A percentile compares a stretch with the other conserved stretches of the same genome.
These are phyloP conservation scores for Marasmius fiardii DNA, from an alignment of 1,284 basidiomycete genomes.

Conservation along the genomic window DNA sequence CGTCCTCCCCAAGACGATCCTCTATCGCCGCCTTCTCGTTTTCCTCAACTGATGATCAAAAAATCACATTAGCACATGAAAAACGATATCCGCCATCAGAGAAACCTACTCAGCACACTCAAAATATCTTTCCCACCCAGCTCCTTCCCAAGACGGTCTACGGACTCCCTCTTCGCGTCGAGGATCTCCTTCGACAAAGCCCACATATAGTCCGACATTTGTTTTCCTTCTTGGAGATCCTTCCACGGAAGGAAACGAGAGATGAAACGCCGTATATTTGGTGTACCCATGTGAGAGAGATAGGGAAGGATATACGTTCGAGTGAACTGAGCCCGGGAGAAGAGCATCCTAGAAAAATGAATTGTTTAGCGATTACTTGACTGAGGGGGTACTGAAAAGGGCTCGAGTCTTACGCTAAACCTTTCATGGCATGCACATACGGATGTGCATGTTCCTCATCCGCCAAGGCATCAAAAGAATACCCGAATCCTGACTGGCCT, in stretches of 20 bases:
- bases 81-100: neutral
- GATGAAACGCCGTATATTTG: slow-evolving; percentile 31
- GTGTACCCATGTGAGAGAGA: slow-evolving; percentile 29
- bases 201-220: slow-evolving; percentile 36
- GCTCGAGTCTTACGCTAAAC: slow-evolving; percentile 17
- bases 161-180: slow-evolving; percentile 33
- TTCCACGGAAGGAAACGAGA: slow-evolving; percentile 32
- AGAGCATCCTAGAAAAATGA: neutral
- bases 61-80: neutral
- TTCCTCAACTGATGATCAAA: slow-evolving; percentile 23
- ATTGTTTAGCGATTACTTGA: neutral
- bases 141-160: too few species aligned
- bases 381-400: neutral
- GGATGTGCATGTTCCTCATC: slow-evolving; percentile 21
- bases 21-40: slow-evolving; percentile 28
- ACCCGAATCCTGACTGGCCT: slow-evolving; percentile 31
- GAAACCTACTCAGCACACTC: slow-evolving; percentile 37
- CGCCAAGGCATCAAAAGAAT: slow-evolving; percentile 35
- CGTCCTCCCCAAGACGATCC: slow-evolving; percentile 29
- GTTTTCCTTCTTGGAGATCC: slow-evolving; percentile 28
- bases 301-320: slow-evolving; percentile 26
- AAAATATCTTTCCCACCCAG: slow-evolving; percentile 42
- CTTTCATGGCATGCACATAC: slow-evolving; percentile 28
- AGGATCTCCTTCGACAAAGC: slow-evolving; percentile 34
- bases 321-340: neutral